Conservation (phyloP, 2,329 filamentous ascomycete genomes). For the Allantophomopsis cytisporea region DNA sequence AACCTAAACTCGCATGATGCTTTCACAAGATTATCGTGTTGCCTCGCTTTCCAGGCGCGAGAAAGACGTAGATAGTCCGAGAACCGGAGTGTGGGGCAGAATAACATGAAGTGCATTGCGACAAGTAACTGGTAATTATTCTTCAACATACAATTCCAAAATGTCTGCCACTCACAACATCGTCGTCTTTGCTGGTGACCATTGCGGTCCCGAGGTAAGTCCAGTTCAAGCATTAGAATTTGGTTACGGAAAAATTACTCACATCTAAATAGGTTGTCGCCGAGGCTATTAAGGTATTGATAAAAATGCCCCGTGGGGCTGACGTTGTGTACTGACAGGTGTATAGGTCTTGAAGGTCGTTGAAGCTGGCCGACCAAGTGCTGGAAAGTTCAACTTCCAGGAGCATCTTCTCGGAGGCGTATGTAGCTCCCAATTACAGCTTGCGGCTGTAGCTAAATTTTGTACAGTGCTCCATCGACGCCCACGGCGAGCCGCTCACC, state of each 20-base stretch:
- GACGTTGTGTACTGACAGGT: constrained; percentile 8
- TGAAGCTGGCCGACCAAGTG: constrained; percentile 55
- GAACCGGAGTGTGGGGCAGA: background rate
- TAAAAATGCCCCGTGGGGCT: background rate
- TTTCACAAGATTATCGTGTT: no score
- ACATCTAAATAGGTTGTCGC: constrained; percentile 48
- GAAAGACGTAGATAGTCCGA: background rate
- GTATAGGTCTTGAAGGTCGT: constrained; percentile 63
- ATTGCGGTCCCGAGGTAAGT: constrained; percentile 72
- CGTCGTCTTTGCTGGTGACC: constrained; percentile 72
- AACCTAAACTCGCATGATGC: no score
- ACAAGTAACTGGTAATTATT: background rate
- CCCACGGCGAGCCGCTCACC: constrained; percentile 64
- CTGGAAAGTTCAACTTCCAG: constrained; percentile 74
- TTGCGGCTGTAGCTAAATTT: no score
- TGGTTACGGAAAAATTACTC: constrained; percentile 2
- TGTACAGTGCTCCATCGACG: constrained; percentile 73
- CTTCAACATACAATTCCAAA: background rate
- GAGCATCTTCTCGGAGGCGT: constrained; percentile 87
- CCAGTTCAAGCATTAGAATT: constrained; percentile 2
- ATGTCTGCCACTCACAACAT: constrained; percentile 50
- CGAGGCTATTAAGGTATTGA: constrained; percentile 68
- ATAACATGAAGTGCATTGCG: background rate
- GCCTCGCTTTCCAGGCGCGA: no score
- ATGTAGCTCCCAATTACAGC: constrained; percentile 26